Base-by-base conservation (phyloP, 306 rosid genomes). In the Lithocarpus polystachyus region DNA sequence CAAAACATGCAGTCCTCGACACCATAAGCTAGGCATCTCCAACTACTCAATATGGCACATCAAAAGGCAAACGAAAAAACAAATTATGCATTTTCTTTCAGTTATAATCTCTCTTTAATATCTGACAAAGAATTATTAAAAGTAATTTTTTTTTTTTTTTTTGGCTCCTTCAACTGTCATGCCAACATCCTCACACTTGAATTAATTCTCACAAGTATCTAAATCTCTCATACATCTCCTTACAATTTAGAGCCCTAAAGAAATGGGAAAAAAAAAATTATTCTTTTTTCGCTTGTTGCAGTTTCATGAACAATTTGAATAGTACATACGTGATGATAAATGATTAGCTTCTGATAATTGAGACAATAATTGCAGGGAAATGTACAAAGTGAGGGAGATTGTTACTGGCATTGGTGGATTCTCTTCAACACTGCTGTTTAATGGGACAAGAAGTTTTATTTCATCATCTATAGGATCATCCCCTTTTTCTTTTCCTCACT, bases 321-420 rank as follows among this genome's bases (percentile, higher is more conserved):
- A 20, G 37, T 56, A 82, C 91, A 74, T 90, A 92, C 99, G 89
- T 95, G 98, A 87, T 95, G 98, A 87, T 95, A 95, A 74, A 95
- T 92, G n/a, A n/a, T n/a, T n/a, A n/a, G n/a, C n/a, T n/a, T n/a
- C n/a, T n/a, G n/a, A n/a, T n/a, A n/a, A n/a, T n/a, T n/a, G n/a
- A n/a, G n/a, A n/a, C n/a, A n/a, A n/a, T n/a, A n/a, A n/a, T n/a
- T n/a, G n/a, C n/a, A n/a, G n/a, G n/a, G n/a, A n/a, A n/a, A n/a
- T n/a, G n/a, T n/a, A n/a, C n/a, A n/a, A n/a, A n/a, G n/a, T n/a
- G n/a, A n/a, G n/a, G n/a, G n/a, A n/a, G n/a, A n/a, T n/a, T n/a
- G n/a, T n/a, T n/a, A n/a, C n/a, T n/a, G n/a, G n/a, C n/a, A n/a
- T n/a, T n/a, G n/a, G n/a, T n/a, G n/a, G n/a, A n/a, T n/a, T n/a